Percentiles rank a stretch among this genome's conserved stretches.
phyloP scores from a whole-genome alignment of 2,329 filamentous ascomycete genomes.

The Apiospora arundinis region DNA sequence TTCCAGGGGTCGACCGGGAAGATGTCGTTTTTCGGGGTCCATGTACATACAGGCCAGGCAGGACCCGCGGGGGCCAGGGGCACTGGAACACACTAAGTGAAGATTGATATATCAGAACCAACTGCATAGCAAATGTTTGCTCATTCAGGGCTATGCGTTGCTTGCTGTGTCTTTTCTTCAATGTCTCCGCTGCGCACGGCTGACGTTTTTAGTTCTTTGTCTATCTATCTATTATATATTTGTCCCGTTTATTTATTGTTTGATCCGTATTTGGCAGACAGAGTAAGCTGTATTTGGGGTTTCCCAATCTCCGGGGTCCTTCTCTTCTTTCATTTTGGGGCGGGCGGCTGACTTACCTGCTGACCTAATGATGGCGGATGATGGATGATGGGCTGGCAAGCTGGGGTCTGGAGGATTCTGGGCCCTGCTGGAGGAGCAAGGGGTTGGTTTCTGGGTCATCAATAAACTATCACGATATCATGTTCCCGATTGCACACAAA shows the following conservation, averaged over 20 bases:
- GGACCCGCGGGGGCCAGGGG: not conserved
- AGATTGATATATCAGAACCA: slow-evolving; percentile 1
- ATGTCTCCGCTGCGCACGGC: not conserved
- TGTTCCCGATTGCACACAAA: not conserved
- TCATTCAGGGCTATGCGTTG: not conserved
- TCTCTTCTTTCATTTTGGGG: not conserved
- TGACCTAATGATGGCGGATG: not conserved
- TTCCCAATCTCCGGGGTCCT: not conserved
- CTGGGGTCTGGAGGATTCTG: slow-evolving; percentile 1
- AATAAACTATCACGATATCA: not conserved
- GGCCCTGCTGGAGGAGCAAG: not conserved
- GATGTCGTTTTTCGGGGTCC: slow-evolving; percentile 7
- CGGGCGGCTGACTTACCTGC: not conserved
- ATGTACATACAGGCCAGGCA: not conserved
- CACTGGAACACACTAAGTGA: not conserved
- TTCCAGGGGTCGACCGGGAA: not conserved
- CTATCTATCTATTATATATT: not conserved
- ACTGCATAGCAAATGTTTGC: not conserved
- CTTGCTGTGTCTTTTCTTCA: not conserved
- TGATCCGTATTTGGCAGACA: too few species aligned
- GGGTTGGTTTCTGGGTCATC: not conserved
- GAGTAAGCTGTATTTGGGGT: too few species aligned
- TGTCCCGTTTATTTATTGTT: too few species aligned
- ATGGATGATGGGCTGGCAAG: not conserved
- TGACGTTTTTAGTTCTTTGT: not conserved